Evolutionary conservation across 305 asterid species (phyloP).

Genomic region (Fraxinus nigra): DNA sequence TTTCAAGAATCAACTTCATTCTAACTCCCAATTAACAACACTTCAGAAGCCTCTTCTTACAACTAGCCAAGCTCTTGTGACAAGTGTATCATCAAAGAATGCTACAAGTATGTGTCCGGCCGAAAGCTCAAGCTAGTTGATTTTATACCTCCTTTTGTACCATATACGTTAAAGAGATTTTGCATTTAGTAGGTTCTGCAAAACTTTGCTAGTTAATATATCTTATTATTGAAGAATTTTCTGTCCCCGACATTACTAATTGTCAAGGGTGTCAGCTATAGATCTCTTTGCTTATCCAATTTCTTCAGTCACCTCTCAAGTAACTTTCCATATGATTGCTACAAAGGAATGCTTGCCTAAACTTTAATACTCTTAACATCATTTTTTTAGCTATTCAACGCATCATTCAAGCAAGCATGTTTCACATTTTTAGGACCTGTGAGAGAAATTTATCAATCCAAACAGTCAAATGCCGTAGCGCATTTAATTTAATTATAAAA

Average conservation of each 20-base stretch:
- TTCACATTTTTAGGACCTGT: neutral
- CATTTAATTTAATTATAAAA: neutral
- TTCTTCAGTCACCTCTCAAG: neutral
- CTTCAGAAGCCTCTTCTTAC: neutral
- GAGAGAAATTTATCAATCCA: neutral
- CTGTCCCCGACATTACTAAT: neutral
- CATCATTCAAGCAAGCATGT: neutral
- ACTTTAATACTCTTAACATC: neutral
- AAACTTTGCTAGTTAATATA: neutral
- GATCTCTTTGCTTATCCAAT: neutral
- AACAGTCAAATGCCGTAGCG: constrained; percentile 2
- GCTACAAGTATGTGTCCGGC: neutral
- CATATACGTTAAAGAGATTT: neutral
- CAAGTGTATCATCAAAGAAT: neutral
- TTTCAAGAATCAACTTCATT: neutral
- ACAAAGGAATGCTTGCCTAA: neutral
- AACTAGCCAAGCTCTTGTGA: neutral
- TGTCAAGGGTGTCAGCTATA: neutral
- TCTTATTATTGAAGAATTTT: neutral
- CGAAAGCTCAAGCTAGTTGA: neutral
- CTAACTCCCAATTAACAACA: neutral
- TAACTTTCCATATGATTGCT: neutral
- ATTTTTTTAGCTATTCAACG: neutral
- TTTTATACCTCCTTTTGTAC: neutral
- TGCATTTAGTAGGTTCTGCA: neutral